phyloP scores from a whole-genome alignment of 345 rosid species.

The Noccaea caerulescens region DNA sequence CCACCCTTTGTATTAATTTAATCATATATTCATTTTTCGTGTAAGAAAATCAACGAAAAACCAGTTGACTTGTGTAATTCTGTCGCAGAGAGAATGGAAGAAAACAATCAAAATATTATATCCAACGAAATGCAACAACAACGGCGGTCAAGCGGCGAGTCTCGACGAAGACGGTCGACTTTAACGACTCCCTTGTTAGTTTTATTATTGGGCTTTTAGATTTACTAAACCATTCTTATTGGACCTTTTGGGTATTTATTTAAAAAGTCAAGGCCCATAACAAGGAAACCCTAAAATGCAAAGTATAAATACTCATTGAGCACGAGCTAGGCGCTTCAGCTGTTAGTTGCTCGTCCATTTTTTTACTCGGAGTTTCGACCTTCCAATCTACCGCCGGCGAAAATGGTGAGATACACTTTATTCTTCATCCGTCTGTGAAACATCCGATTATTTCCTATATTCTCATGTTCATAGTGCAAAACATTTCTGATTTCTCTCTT shows the following conservation, averaged over 20 bases:
- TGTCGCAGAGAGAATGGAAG: background rate
- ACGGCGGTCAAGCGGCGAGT: background rate
- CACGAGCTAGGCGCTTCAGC: constrained; percentile 3
- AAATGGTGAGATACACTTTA: constrained; percentile 32
- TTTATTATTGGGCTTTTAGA: background rate
- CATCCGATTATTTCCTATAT: too few species aligned
- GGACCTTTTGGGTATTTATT: background rate
- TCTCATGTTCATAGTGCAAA: too few species aligned
- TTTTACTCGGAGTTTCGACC: constrained; percentile 9
- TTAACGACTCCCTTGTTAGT: background rate
- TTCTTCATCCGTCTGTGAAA: too few species aligned
- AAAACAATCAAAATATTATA: too few species aligned
- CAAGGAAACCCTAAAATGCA: constrained; percentile 1
- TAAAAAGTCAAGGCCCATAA: background rate
- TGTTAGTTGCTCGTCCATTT: constrained; percentile 7
- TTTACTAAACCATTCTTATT: background rate
- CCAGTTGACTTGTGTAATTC: background rate
- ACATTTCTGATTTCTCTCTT: constrained; percentile 19
- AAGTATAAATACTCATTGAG: constrained; percentile 21
- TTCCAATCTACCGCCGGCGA: constrained; percentile 33
- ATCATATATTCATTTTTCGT: too few species aligned
- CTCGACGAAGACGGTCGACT: background rate
- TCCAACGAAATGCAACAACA: background rate
- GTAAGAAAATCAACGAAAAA: background rate
- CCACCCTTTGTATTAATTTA: background rate